Evolutionary conservation across 1,284 basidiomycete species (phyloP), one percentile per base, ranked within the genome.

Genomic region (Ceratobasidium sp.): DNA sequence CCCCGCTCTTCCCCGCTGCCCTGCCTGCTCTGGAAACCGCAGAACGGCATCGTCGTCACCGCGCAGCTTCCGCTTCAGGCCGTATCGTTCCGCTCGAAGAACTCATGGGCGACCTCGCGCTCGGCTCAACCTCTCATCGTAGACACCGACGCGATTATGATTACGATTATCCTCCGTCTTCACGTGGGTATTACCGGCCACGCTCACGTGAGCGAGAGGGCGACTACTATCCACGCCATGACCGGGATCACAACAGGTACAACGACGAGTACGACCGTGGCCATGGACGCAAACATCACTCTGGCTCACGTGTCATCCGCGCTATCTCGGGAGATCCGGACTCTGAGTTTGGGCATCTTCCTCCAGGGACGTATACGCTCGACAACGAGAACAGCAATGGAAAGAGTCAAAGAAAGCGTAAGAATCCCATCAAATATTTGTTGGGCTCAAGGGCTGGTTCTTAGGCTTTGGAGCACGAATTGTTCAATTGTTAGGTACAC

Each of bases 291-390:
- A 22, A 37, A 8, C 34, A 59, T 41, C 53, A 29, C 27, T 22
- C 56, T 22, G 56, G 56, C 19, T 29, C 56, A 22, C 31, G 34
- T 6, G 56, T 59, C 24, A 59, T 59, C 37, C 65, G 65, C 16
- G 53, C 65, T 9, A 56, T 46, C 4, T 54, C 51, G 11, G 65
- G 65, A 14, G 65, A 69, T 22, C 51, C 65, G 1, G 9, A 11
- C 2, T 56, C 51, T 8, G 65, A 69, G 53, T 69, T 39, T 43
- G 46, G 65, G 4, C 65, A 69, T 43, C 43, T 69, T n/a, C 65
- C 65, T n/a, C 65, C 65, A 19, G 65, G 65, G 11, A 69, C 65
- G 8, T 69, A 69, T 31, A 69, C 56, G 65, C 22, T 69, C 53
- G 29, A 37, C 31, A 29, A 34, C 13, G 51, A 34, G 39, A 69